A percentile compares a stretch with the other conserved stretches of the same genome.
These are phyloP conservation scores for Phaeophleospora eucalypticola DNA, from an alignment of 2,329 filamentous ascomycete species.

Conservation along the genomic window DNA sequence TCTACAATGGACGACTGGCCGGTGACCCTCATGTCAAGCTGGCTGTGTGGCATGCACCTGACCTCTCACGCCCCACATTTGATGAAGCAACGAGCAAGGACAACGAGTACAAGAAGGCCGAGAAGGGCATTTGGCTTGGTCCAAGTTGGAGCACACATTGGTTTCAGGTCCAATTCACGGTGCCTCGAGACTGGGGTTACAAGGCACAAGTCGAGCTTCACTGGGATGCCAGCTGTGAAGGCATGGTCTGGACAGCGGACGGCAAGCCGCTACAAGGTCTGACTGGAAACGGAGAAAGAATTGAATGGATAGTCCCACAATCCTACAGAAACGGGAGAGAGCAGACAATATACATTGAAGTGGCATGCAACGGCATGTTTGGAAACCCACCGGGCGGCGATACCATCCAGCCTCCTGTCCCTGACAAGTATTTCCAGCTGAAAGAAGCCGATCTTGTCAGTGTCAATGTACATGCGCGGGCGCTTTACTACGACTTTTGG, in stretches of 20 bases:
- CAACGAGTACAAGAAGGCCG: constrained; percentile 69
- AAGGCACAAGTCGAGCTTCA: constrained; percentile 89
- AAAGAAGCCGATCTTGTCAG: constrained; percentile 79
- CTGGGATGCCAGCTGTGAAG: constrained; percentile 94
- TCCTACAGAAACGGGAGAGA: constrained; percentile 78
- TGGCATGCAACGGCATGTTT: constrained; percentile 99
- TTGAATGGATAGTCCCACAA: constrained; percentile 86
- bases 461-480: constrained; percentile 79
- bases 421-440: constrained; percentile 77
- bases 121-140: constrained; percentile 75
- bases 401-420: constrained; percentile 80
- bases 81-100: constrained; percentile 64
- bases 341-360: constrained; percentile 91
- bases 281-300: constrained; percentile 81
- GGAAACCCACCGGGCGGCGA: constrained; percentile 83
- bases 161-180: constrained; percentile 79
- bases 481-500: constrained; percentile 89
- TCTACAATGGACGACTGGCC: constrained; percentile 63
- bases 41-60: constrained; percentile 61
- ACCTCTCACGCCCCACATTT: constrained; percentile 77
- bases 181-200: constrained; percentile 67
- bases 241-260: constrained; percentile 86
- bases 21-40: constrained; percentile 77
- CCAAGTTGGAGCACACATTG: constrained; percentile 98
- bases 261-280: constrained; percentile 89